Evolutionary conservation across 2,329 filamentous ascomycete genomes (phyloP).

Genomic region (Diplodia mutila): DNA sequence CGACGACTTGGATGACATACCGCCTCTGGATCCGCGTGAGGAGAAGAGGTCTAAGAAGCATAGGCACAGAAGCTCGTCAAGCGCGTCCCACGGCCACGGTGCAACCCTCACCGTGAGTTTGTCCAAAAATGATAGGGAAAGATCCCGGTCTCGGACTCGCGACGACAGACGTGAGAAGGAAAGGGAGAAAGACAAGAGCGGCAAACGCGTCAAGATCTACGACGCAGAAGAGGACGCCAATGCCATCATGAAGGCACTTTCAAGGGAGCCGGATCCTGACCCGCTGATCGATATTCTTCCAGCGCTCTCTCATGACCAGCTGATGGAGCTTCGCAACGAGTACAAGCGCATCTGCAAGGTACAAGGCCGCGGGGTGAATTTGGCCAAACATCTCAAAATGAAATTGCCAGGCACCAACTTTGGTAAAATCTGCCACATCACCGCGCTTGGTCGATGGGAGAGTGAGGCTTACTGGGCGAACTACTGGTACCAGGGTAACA

Average conservation of each 20-base stretch:
- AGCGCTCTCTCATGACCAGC: conserved; percentile 80
- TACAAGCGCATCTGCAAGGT: conserved; percentile 91
- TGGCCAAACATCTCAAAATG: conserved; percentile 83
- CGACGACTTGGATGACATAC: conserved; percentile 53
- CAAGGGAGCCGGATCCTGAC: conserved; percentile 65
- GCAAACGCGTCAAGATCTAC: conserved; percentile 73
- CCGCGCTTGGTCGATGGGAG: conserved; percentile 87
- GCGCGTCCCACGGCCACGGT: conserved; percentile 34
- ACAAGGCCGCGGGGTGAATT: conserved; percentile 77
- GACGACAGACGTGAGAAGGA: conserved; percentile 42
- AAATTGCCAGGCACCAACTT: conserved; percentile 70
- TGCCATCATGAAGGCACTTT: conserved; percentile 73
- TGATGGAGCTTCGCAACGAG: conserved; percentile 81
- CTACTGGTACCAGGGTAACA: conserved; percentile 92
- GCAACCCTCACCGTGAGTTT: conserved; percentile 39
- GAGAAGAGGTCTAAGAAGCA: conserved; percentile 20
- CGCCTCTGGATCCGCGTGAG: conserved; percentile 37
- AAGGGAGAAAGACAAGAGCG: conserved; percentile 44
- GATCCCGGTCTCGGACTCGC: conserved; percentile 26
- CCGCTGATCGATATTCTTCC: conserved; percentile 83
- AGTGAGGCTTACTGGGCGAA: conserved; percentile 97
- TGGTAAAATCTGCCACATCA: conserved; percentile 89
- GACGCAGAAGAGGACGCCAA: conserved; percentile 80
- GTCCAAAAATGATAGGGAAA: conserved; percentile 37
- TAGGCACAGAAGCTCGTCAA: conserved; percentile 30